These are phyloP conservation scores for Citrus mangshanensis DNA, from an alignment of 345 rosid species.

Conservation along the genomic window DNA sequence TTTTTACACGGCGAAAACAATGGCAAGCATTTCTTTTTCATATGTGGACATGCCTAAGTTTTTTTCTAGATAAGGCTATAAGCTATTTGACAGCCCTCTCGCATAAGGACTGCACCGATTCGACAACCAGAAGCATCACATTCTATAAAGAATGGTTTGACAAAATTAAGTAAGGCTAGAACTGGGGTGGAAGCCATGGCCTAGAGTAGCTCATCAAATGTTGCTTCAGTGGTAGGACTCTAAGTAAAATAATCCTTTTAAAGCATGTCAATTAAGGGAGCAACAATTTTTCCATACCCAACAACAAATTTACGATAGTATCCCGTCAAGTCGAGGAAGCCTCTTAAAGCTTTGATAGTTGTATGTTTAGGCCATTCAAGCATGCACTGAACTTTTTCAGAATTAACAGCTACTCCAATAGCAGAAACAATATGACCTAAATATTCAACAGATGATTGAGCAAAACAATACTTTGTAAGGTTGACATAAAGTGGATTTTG, in stretches of 20 bases:
- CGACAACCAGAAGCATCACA: background rate
- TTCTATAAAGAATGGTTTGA: background rate
- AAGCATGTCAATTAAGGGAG: background rate
- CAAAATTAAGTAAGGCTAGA: background rate
- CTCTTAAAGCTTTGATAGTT: background rate
- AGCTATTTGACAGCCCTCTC: background rate
- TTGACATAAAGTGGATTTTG: background rate
- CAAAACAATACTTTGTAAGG: background rate
- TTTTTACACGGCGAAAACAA: background rate
- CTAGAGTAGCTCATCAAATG: background rate
- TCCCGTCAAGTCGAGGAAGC: background rate
- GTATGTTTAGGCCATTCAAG: background rate
- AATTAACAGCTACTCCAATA: background rate
- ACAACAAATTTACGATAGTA: background rate
- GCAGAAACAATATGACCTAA: background rate
- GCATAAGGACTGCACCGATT: background rate
- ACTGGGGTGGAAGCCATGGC: background rate
- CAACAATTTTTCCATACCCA: background rate
- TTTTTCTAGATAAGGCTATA: too few relatives aligned
- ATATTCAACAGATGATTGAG: background rate
- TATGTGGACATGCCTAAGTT: background rate
- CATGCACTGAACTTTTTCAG: background rate
- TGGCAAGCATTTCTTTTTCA: background rate
- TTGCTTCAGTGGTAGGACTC: background rate
- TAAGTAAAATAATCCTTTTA: background rate